phyloP scores from a whole-genome alignment of 345 rosid genomes.

The Pistacia atlantica region DNA sequence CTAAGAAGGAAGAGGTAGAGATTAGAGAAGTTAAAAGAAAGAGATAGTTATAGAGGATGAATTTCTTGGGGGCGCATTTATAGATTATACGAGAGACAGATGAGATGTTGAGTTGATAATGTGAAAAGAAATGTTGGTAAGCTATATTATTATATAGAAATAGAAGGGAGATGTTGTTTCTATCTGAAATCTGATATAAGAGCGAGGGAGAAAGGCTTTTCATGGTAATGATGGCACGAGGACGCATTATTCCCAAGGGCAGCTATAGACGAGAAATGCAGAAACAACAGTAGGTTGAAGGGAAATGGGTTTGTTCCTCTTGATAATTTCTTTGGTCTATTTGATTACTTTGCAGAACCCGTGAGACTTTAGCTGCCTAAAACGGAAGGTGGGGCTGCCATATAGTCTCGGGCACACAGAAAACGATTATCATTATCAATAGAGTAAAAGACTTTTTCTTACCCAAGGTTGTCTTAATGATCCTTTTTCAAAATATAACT shows the following conservation, averaged over 20 bases:
- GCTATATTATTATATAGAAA: constrained; percentile 31
- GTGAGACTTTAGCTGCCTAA: background rate
- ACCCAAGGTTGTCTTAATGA: too few relatives aligned
- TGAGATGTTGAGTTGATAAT: background rate
- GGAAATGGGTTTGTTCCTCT: background rate
- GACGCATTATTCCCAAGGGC: constrained; percentile 71
- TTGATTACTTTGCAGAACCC: background rate
- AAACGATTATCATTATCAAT: background rate
- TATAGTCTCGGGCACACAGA: constrained; percentile 19
- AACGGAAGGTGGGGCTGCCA: background rate
- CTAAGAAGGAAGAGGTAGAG: constrained; percentile 9
- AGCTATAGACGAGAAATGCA: constrained; percentile 40
- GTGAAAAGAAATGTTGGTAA: constrained; percentile 13
- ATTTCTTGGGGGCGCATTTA: background rate
- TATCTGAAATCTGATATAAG: constrained; percentile 3
- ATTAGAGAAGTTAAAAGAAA: background rate
- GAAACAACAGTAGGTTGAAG: constrained; percentile 26
- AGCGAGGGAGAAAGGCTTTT: constrained; percentile 33
- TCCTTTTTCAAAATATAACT: too few relatives aligned
- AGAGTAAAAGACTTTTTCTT: too few relatives aligned
- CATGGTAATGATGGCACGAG: constrained; percentile 64
- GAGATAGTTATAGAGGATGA: background rate
- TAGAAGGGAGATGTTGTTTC: constrained; percentile 9
- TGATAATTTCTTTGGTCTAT: background rate
- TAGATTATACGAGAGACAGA: background rate